Evolutionary conservation across 306 rosid genomes (phyloP), one percentile per base, ranked within the genome.

Genomic region (Parietaria judaica): DNA sequence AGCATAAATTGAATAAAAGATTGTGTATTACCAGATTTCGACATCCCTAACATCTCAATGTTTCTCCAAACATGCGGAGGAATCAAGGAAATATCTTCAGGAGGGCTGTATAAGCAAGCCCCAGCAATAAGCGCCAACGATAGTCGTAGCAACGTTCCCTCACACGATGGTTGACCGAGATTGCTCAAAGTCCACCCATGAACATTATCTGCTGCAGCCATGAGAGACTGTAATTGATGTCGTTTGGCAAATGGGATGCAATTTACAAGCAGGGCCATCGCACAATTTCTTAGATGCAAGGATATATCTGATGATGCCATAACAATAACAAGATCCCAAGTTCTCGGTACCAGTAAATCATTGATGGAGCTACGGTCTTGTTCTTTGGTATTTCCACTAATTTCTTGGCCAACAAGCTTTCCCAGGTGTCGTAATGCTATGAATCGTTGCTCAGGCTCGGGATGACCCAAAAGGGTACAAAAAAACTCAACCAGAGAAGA

Each of bases 371-470:
- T 73, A 56, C 80, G 76, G 72, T 65, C 69, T 63, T 65, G 76
- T 63, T 72, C 60, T 44, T 63, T 58, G 51, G 76, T 70, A 60
- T 74, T 80, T 66, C 73, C 84, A 76, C 65, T 65, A 13, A 61
- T 58, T 75, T 77, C 77, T 64, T 76, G 83, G 63, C 88, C 94
- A 83, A 87, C 69, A 75, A 90, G 81, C 67, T 73, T 79, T 61
- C 94, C 79, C 66, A 90, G 69, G 67, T 81, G 85, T 63, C 76
- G 78, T 56, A 90, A 61, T 60, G 87, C 97, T 72, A 90, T 76
- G 45, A 72, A 75, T 15, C 97, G 86, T 64, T 90, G 97, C 81
- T 90, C 97, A 35, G 97, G 95, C 66, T 90, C 97, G 53, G 90
- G 86, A 72, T 84, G 95, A 64, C 88, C 81, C 69, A 90, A 71